Base-by-base conservation (phyloP, 164 flowering plant species). In the Buxus sempervirens region DNA sequence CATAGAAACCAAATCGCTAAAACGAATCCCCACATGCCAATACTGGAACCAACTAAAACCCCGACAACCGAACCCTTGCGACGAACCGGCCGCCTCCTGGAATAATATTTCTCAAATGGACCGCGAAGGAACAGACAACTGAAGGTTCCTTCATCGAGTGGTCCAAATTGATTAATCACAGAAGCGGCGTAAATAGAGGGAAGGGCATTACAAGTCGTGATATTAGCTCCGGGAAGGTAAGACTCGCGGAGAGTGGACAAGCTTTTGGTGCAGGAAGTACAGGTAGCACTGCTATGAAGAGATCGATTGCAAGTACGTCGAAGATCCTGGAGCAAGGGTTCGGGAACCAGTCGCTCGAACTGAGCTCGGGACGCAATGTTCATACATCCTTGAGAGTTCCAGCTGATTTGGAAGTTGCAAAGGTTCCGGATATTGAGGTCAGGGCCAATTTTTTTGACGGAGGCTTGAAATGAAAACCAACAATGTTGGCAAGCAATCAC, bases 341-440 rank as follows among this genome's bases (percentile, higher is more conserved):
- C 27, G 0, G 80, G 76, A 56, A 85, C 69, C 6, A 22, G 20
- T 10, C 64, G 9, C 56, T 89, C 88, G 56, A 87, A 89, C 41
- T 85, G 73, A 3, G 65, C 19, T 18, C 74, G 65, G n/a, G 85
- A 71, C 32, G 85, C 78, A 53, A 87, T 79, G 69, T 85, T 83
- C 88, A 83, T 83, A 73, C 91, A 1, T 79, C 82, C 45, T 76
- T 54, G 0, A 85, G 74, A 38, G 18, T 87, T 79, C 86, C 81
- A 81, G 0, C 59, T 28, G 25, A 83, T 79, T 28, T 77, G 32
- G 67, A 84, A 84, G 21, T 85, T 85, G 60, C 94, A 88, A 9
- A 54, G 5, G 23, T 83, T 23, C 28, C 76, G 71, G 36, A 85
- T 67, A 57, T 82, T 75, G 63, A 85, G 76, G 8, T 54, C 65